These are phyloP conservation scores for Vitellaria paradoxa DNA, from an alignment of 179 eudicot species.

Conservation along the genomic window DNA sequence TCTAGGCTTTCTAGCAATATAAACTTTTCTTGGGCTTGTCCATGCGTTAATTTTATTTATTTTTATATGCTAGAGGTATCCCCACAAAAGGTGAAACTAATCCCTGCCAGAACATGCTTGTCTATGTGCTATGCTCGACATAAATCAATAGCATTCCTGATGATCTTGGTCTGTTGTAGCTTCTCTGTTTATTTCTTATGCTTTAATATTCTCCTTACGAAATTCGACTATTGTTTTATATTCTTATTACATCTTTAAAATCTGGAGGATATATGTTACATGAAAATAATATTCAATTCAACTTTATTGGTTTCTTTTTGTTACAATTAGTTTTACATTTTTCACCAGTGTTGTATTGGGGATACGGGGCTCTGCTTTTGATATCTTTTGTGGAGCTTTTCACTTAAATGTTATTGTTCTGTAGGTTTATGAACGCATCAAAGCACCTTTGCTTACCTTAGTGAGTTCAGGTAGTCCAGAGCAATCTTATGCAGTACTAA, in stretches of 20 bases:
- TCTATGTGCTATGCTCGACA: background rate
- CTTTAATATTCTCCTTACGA: background rate
- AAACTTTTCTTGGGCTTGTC: background rate
- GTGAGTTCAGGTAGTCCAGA: constrained; percentile 95
- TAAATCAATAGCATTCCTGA: background rate
- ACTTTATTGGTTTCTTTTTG: background rate
- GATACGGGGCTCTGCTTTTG: constrained; percentile 6
- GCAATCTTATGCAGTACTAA: constrained; percentile 85
- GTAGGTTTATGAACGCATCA: constrained; percentile 96
- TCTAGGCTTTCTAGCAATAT: background rate
- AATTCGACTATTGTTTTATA: background rate
- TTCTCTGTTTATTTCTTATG: background rate
- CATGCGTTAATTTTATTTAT: background rate
- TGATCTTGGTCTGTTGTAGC: background rate
- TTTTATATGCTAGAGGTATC: no score
- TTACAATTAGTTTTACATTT: background rate
- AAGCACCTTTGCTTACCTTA: constrained; percentile 92
- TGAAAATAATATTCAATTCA: background rate
- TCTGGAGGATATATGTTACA: background rate
- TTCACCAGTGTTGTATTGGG: background rate
- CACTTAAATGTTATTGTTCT: constrained; percentile 4
- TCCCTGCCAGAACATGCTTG: no score
- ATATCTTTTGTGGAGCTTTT: constrained; percentile 8
- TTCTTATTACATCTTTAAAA: background rate
- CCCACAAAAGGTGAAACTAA: no score